These are phyloP conservation scores for Picea mariana DNA, from an alignment of 83 land plant species.

Conservation along the genomic window DNA sequence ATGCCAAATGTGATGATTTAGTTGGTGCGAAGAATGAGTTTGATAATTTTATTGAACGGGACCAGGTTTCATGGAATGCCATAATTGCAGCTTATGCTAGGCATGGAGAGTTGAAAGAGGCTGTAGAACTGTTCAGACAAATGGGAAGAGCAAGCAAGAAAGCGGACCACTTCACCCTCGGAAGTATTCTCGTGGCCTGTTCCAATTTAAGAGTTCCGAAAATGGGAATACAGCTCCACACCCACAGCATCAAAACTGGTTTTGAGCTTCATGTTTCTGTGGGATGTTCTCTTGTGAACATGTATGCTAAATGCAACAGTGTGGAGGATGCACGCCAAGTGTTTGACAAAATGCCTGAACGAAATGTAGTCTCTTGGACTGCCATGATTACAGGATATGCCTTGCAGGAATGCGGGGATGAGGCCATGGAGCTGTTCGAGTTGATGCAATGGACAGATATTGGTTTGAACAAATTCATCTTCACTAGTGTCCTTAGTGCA, in stretches of 20 bases:
- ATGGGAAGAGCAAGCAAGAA: slow-evolving; percentile 20
- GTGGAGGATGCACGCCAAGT: no score
- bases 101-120: slow-evolving; percentile 2
- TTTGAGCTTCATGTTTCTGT: background rate
- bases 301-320: slow-evolving; percentile 10
- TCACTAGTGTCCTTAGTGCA: slow-evolving; percentile 61
- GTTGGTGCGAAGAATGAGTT: background rate
- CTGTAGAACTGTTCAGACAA: slow-evolving; percentile 8
- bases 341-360: no score
- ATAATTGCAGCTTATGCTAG: slow-evolving; percentile 6
- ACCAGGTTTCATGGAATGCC: slow-evolving; percentile 1
- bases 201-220: background rate
- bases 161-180: slow-evolving; percentile 31
- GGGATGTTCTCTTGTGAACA: background rate
- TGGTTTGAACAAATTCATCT: slow-evolving; percentile 39
- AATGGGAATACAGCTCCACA: background rate
- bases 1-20: slow-evolving; percentile 6
- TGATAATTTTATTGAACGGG: background rate
- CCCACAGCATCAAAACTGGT: background rate
- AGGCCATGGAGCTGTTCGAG: background rate
- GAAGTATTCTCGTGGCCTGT: slow-evolving; percentile 24
- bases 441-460: background rate
- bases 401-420: background rate
- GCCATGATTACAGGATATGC: slow-evolving; percentile 4
- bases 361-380: background rate